Percentiles rank a stretch among this genome's conserved stretches.
These are phyloP conservation scores for Nemania sp. DNA, from an alignment of 2,329 filamentous ascomycete genomes.

Conservation along the genomic window DNA sequence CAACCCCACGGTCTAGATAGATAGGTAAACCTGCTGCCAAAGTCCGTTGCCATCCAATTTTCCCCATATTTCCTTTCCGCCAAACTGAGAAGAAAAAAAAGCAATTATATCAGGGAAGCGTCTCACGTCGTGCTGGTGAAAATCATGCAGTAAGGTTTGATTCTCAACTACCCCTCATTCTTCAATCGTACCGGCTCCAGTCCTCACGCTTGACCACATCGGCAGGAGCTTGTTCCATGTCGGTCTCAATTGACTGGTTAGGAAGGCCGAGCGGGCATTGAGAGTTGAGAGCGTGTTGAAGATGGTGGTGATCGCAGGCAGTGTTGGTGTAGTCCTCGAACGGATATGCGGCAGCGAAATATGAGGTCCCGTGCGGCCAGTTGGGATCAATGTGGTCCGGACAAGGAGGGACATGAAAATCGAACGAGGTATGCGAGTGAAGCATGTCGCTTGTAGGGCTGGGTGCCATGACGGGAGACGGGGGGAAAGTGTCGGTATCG, in stretches of 20 bases:
- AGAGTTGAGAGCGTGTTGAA: conserved; percentile 36
- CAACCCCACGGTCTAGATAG: not conserved
- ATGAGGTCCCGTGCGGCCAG: conserved; percentile 43
- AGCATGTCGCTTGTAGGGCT: conserved; percentile 44
- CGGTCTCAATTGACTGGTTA: conserved; percentile 34
- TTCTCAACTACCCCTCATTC: not conserved
- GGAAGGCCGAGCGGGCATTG: conserved; percentile 36
- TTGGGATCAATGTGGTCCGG: conserved; percentile 36
- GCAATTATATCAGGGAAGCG: not conserved
- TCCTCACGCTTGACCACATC: conserved; percentile 45
- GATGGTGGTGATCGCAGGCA: conserved; percentile 33
- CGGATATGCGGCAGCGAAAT: conserved; percentile 48
- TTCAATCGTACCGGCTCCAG: conserved; percentile 50
- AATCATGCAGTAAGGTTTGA: not conserved
- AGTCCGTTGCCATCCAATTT: not conserved
- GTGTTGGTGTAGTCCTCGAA: conserved; percentile 44
- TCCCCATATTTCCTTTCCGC: not conserved
- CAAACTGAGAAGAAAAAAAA: too few species aligned
- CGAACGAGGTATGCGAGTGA: conserved; percentile 37
- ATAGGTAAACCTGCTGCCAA: not conserved
- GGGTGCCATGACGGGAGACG: conserved; percentile 38
- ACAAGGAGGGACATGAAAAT: conserved; percentile 39
- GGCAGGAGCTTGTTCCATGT: conserved; percentile 36
- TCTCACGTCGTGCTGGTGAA: not conserved
- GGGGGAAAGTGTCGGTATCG: conserved; percentile 50